Evolutionary conservation across 805 yeast genomes (phyloP), one percentile per base, ranked within the genome.

Genomic region (Zygoascus flipseniorum): DNA sequence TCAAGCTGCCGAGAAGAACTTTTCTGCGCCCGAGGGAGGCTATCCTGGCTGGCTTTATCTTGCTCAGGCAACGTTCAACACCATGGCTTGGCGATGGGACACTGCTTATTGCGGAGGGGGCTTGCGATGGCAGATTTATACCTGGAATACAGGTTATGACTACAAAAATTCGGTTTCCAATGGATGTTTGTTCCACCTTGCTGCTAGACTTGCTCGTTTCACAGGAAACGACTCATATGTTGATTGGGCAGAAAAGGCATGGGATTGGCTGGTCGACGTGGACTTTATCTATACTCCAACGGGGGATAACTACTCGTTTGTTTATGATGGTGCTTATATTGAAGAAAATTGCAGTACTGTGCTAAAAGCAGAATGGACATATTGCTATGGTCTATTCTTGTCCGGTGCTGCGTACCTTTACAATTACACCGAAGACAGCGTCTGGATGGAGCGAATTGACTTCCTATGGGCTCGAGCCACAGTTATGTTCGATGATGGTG

Each of bases 101-200:
- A 57, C 70, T 14, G 69, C 58, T 2, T 56, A 71, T 61, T 82
- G 88, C 66, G 75, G 69, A 44, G 96, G 96, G 50, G 96, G 96
- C 1, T 74, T 88, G 54, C 79, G 96, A 70, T 88, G 96, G 96
- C 96, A 88, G 73, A 89, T 88, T 59, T 89, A 85, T 71, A 77
- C 84, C 51, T 88, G 89, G 89, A 89, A 89, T 68, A 75, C 86
- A 8, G 96, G 96, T 56, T 88, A 87, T 68, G 82, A 85, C 67
- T 88, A 88, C 70, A 88, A 88, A 68, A 89, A 89, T 71, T 72
- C 90, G n/a, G 86, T 88, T 59, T 78, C 93, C n/a, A 88, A 87
- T 67, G 95, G 95, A 2, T 80, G 86, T 59, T 69, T 89, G 51
- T 87, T 89, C 76, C 82, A 84, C 59, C 70, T 88, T 43, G 90